A percentile compares a stretch with the other conserved stretches of the same genome.
phyloP scores from a whole-genome alignment of 2,329 filamentous ascomycete genomes.

The Paecilomyces sp. region DNA sequence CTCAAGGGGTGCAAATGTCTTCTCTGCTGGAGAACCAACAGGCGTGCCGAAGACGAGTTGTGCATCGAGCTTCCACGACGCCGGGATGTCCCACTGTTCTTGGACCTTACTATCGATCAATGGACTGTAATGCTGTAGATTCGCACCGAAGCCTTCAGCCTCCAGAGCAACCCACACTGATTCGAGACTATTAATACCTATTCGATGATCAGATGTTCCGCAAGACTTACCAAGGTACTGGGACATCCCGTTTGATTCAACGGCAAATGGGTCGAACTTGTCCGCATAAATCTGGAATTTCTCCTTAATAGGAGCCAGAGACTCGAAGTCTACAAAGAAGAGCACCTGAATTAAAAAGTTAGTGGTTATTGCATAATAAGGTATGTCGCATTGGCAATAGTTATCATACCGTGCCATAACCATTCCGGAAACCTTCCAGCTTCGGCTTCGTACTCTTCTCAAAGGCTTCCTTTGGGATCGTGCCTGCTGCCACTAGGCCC shows the following conservation, averaged over 20 bases:
- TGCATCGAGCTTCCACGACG: slow-evolving; percentile 67
- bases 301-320: slow-evolving; percentile 52
- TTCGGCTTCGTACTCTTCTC: slow-evolving; percentile 42
- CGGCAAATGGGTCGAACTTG: slow-evolving; percentile 69
- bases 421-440: slow-evolving; percentile 57
- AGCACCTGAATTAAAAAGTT: slow-evolving; percentile 36
- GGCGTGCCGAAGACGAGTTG: slow-evolving; percentile 71
- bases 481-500: background rate
- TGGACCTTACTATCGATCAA: slow-evolving; percentile 67
- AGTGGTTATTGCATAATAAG: background rate
- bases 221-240: slow-evolving; percentile 46
- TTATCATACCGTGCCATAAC: slow-evolving; percentile 60
- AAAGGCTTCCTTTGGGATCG: slow-evolving; percentile 31
- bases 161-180: slow-evolving; percentile 72
- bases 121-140: slow-evolving; percentile 90
- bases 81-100: slow-evolving; percentile 61
- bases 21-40: background rate
- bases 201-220: background rate
- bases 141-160: slow-evolving; percentile 75
- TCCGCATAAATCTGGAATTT: slow-evolving; percentile 68
- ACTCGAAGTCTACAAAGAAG: slow-evolving; percentile 72
- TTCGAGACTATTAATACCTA: slow-evolving; percentile 9
- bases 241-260: slow-evolving; percentile 71
- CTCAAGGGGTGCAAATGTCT: background rate
- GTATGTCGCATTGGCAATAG: background rate